phyloP scores from a whole-genome alignment of 108 stramenopile genomes.

The Discostella pseudostelligera region DNA sequence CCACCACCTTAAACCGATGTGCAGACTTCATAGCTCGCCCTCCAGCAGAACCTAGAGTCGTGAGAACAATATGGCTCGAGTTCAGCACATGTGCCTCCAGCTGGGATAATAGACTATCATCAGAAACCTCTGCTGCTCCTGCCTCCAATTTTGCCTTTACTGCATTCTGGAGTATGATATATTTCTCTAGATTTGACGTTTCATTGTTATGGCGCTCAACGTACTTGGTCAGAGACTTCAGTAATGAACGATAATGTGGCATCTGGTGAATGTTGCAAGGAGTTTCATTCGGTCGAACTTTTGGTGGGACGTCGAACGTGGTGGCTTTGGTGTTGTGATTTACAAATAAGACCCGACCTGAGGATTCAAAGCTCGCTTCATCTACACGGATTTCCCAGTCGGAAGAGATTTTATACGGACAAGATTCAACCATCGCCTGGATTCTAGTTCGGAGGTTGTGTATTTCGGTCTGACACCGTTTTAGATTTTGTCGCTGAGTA shows the following conservation, averaged over 20 bases:
- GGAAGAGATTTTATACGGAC: conserved; percentile 42
- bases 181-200: conserved; percentile 40
- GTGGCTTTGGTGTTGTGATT: conserved; percentile 56
- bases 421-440: conserved; percentile 43
- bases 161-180: conserved; percentile 35
- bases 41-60: conserved; percentile 78
- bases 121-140: neutral
- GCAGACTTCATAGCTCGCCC: conserved; percentile 39
- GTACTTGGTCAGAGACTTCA: conserved; percentile 44
- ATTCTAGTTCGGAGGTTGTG: conserved; percentile 49
- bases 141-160: conserved; percentile 29
- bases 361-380: conserved; percentile 36
- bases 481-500: conserved; percentile 29
- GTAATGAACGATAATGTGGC: conserved; percentile 46
- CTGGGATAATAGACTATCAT: conserved; percentile 4
- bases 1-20: conserved; percentile 69
- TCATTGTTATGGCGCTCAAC: conserved; percentile 48
- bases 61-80: conserved; percentile 71
- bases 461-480: conserved; percentile 38
- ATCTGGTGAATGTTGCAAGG: conserved; percentile 31
- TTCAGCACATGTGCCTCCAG: conserved; percentile 58
- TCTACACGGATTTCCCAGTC: conserved; percentile 69
- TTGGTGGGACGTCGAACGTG: conserved; percentile 46
- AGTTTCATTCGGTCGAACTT: conserved; percentile 34
- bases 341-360: conserved; percentile 49